Evolutionary conservation across 371 early-diverging fungal species (phyloP), one percentile per base, ranked within the genome.

Genomic region (Rhizopus delemar): DNA sequence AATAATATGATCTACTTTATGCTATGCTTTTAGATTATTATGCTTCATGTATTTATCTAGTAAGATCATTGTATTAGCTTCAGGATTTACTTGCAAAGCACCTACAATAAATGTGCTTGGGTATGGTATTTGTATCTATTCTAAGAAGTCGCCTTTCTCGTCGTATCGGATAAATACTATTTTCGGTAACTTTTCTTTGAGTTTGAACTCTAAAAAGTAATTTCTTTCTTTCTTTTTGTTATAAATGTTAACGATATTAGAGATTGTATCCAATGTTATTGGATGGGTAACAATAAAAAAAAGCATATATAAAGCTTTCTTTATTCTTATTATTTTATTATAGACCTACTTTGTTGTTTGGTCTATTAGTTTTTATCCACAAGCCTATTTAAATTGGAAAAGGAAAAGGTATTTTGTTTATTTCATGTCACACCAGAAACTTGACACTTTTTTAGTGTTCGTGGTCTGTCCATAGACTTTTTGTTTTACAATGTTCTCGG

Each of bases 391-490:
- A 33, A 77, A 77, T 54, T 73, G 46, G 50, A 51, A 59, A 53
- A 62, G 74, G 29, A 67, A 71, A 41, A 77, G 74, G 77, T 70
- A 52, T n/a, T n/a, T 5, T 43, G 43, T 1, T 43, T 13, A 36
- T 22, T 22, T 22, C 22, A 22, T 22, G 22, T 22, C 22, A 22
- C 22, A 22, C 22, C 22, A 22, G 22, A 22, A 22, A 22, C 22
- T 22, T 22, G 22, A 31, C 39, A 16, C 43, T 12, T 46, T 6
- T 0, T 8, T 43, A 53, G 86, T 63, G 93, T 93, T 7, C 77
- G 82, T 31, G 94, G 94, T 0, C 74, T 94, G 9, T 93, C 94
- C 0, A 72, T 93, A 12, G 96, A 95, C 71, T 95, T 89, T 73
- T 59, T 92, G 5, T 77, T 80, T 59, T 86, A 89, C 58, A 93